phyloP scores from a whole-genome alignment of 768 basidiomycete species.

The Tulasnella sp. region DNA sequence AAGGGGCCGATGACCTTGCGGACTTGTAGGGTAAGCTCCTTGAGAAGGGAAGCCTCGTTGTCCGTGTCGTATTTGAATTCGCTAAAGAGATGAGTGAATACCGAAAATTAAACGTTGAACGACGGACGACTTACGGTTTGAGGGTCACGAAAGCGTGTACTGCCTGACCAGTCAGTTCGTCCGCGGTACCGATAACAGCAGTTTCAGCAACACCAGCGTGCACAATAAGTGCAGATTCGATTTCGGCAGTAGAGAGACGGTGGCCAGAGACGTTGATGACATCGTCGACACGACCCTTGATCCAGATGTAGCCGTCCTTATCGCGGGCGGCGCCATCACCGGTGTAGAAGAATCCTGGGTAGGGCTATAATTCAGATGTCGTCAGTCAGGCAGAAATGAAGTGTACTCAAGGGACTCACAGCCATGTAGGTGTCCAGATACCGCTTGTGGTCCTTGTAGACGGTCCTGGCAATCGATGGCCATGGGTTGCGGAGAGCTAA shows the following conservation, averaged over 20 bases:
- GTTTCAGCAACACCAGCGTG: conserved; percentile 96
- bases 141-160: conserved; percentile 86
- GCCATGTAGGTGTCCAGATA: conserved; percentile 68
- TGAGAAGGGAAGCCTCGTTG: conserved; percentile 57
- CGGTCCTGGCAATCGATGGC: conserved; percentile 90
- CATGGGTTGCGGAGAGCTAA: conserved; percentile 77
- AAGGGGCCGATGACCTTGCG: conserved; percentile 97
- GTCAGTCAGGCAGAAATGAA: not conserved
- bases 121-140: conserved; percentile 60
- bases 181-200: conserved; percentile 76
- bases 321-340: conserved; percentile 94
- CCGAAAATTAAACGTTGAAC: not conserved
- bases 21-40: conserved; percentile 89
- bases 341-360: conserved; percentile 90
- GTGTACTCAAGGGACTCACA: conserved; percentile 22
- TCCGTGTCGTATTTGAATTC: conserved; percentile 67
- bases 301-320: conserved; percentile 96
- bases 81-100: conserved; percentile 26
- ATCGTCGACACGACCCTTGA: conserved; percentile 94
- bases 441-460: conserved; percentile 85
- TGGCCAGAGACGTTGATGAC: conserved; percentile 99
- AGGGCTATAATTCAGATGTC: conserved; percentile 39
- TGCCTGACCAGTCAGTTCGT: conserved; percentile 85
- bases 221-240: conserved; percentile 89
- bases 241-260: conserved; percentile 92